Evolutionary conservation across 2,329 filamentous ascomycete species (phyloP), one percentile per base, ranked within the genome.

Genomic region (Cytospora mali): DNA sequence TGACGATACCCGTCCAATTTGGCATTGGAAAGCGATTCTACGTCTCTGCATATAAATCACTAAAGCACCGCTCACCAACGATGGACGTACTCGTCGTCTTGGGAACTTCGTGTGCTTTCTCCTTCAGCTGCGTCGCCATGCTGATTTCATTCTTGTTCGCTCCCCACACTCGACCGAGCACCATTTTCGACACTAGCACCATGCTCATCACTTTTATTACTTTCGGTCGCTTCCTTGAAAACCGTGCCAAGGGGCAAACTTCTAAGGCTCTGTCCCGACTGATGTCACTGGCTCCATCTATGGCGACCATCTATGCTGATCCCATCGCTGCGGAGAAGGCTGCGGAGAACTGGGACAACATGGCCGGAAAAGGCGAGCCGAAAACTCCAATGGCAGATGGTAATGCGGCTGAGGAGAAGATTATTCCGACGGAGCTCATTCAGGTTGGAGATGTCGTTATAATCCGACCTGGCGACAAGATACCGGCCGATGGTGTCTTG

Each of bases 121-220:
- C 97, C 76, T 99, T 97, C 78, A 98, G 94, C 74, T 79, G 93
- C 68, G 86, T 91, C 54, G 86, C 92, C 18, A 97, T 99, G 92
- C 60, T 89, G 5, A 87, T 98, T 18, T 96, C 93, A 0, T 74
- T 98, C 23, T 68, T 91, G 16, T 81, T 85, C n/a, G 80, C 86
- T 25, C 91, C 92, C 7, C 92, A 98, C 73, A 85, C 83, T 2
- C 86, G 91, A 54, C 95, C 95, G 0, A 88, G 87, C 66, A 97
- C 93, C 2, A 90, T 97, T 18, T 99, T 99, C 71, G 95, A 99
- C 72, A 99, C 95, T 1, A 97, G 93, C 76, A 97, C 93, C 25
- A 99, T 98, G 95, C 83, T 99, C 57, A 93, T 99, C 74, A 97
- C 93, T 0, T 98, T 99, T 73, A 92, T 97, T 74, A 93, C 90